Conservation (phyloP, 805 yeast genomes). For the Candida ficus region DNA sequence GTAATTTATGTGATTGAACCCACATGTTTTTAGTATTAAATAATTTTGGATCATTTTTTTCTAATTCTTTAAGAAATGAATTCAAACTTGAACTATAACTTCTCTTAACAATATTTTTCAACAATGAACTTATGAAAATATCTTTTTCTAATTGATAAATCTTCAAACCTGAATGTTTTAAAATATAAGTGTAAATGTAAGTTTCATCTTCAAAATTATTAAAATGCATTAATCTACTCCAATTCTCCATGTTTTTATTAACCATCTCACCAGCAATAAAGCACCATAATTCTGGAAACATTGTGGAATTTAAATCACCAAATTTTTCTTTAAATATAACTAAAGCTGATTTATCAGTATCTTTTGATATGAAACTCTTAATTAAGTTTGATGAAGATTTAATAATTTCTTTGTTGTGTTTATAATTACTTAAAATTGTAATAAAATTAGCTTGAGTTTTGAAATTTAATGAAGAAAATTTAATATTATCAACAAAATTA, state of each 20-base stretch:
- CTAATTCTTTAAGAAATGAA: constrained; percentile 15
- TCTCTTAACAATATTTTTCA: constrained; percentile 14
- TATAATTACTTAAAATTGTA: constrained; percentile 8
- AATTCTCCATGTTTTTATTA: constrained; percentile 15
- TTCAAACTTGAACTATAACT: constrained; percentile 13
- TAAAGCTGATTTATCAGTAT: constrained; percentile 2
- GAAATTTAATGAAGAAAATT: neutral
- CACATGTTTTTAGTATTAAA: constrained; percentile 10
- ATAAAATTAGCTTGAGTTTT: constrained; percentile 13
- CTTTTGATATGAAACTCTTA: neutral
- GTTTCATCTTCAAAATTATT: constrained; percentile 22
- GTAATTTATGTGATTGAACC: constrained; percentile 19
- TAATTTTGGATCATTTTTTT: constrained; percentile 15
- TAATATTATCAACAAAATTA: constrained; percentile 1
- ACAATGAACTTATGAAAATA: constrained; percentile 11
- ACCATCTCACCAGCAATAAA: constrained; percentile 14
- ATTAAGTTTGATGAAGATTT: constrained; percentile 5
- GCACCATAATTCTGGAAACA: constrained; percentile 22
- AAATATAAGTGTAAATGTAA: constrained; percentile 15
- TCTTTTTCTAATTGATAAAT: constrained; percentile 17
- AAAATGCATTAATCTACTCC: constrained; percentile 21
- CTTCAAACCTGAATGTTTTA: constrained; percentile 14
- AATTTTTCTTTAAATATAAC: constrained; percentile 11
- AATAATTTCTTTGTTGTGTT: constrained; percentile 9
- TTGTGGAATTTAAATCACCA: constrained; percentile 13